A percentile compares a stretch with the other conserved stretches of the same genome.
These are phyloP conservation scores for Globisporangium apiculatum DNA, from an alignment of 352 stramenopile genomes.

Conservation along the genomic window DNA sequence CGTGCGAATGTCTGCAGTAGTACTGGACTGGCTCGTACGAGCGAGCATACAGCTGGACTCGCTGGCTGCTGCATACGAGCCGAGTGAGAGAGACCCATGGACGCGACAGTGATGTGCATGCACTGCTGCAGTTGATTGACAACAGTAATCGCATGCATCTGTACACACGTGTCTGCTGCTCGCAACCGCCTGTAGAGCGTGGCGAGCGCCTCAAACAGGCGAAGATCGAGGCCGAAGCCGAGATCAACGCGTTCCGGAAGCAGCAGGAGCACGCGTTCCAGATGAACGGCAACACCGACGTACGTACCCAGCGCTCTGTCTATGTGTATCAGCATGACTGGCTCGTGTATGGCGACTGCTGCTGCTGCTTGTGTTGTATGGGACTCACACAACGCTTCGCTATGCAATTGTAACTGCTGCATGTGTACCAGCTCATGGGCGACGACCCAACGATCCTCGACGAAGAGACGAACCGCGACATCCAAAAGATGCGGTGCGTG, in stretches of 20 bases:
- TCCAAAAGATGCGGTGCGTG: constrained; percentile 72
- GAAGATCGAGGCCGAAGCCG: constrained; percentile 80
- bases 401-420: background rate
- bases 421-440: constrained; percentile 46
- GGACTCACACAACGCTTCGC: background rate
- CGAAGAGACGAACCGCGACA: constrained; percentile 69
- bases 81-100: too few relatives aligned
- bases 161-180: background rate
- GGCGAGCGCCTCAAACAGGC: constrained; percentile 84
- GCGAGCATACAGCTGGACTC: background rate
- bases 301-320: constrained; percentile 13
- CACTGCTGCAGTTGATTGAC: too few relatives aligned
- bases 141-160: background rate
- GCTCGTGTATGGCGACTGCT: background rate
- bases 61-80: background rate
- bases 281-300: constrained; percentile 79
- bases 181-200: constrained; percentile 32
- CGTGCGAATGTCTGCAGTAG: background rate
- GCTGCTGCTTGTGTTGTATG: background rate
- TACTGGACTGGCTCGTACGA: background rate
- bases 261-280: constrained; percentile 85
- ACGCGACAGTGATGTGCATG: too few relatives aligned
- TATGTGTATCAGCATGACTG: background rate
- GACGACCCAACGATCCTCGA: constrained; percentile 73
- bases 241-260: constrained; percentile 80